Base-by-base conservation (phyloP, 169 alveolate genomes). In the Babesia divergens region DNA sequence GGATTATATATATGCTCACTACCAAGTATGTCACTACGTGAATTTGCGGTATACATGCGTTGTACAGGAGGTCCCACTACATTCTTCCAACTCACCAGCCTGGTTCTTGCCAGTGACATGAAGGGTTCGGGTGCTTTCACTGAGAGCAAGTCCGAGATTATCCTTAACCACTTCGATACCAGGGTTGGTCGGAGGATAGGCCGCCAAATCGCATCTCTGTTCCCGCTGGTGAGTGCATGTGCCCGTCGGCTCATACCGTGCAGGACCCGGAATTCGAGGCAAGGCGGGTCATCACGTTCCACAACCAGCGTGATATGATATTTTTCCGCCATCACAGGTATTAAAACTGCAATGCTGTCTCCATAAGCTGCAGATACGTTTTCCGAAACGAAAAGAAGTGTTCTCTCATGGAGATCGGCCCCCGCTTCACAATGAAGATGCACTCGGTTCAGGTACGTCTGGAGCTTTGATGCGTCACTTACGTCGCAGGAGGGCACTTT, bases 271-370 rank as follows among this genome's bases (percentile, higher is more conserved):
- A 97, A 37, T 95, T 97, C 82, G 87, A 85, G 65, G 99, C 99
- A 11, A 89, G 99, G 74, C 91, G 98, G 77, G 98, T 97, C 31
- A 94, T 96, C 50, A 96, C 99, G 22, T 95, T 97, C 84, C 99
- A 97, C 86, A 98, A 97, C 89, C 97, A 97, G 84, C 92, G 99
- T 72, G 99, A 98, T 85, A 97, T 96, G 87, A 96, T 98, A 14
- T 98, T 98, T 91, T 97, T 98, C 83, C 94, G 99, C 54, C 98
- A 97, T 74, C 98, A 95, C 86, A 89, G 99, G 93, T 98, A 93
- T 62, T 86, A n/a, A 84, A 37, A 34, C 46, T 42, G 46, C 37
- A n/a, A 16, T 6, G 43, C 22, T 44, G 43, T 18, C 22, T n/a
- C 3, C 3, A 20, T 34, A 2, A 26, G 24, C 20, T 69, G 22